Base-by-base conservation (phyloP, 2,329 filamentous ascomycete genomes). In the Cladosporium sp. region DNA sequence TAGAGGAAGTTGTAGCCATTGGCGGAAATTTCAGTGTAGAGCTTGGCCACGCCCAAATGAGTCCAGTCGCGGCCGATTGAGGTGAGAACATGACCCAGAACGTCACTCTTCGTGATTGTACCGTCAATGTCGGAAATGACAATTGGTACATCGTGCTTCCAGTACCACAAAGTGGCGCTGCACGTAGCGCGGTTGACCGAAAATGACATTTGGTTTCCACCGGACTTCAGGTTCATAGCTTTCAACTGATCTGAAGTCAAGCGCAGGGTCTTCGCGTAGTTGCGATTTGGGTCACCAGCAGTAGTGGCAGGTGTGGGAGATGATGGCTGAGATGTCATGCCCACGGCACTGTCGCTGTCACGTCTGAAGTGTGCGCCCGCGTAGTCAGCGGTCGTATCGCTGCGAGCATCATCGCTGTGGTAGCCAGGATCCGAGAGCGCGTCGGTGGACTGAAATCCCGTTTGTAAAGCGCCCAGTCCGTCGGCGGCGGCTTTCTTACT, bases 1-100 rank as follows among this genome's bases (percentile, higher is more conserved):
- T 98, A 98, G 80, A 98, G 90, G 64, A 98, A 94, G 68, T 98
- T 97, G 76, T 97, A 98, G 6, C 93, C 93, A 62, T 98, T 98
- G 60, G 86, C 84, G 1, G 84, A 83, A 59, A 98, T 98, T 59
- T 98, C 94, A 42, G 87, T 93, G 70, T 97, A 98, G 7, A 98
- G 78, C 72, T 98, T 98, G 18, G 93, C 94, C 19, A 98, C 92
- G 32, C 93, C 93, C 13, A 90, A 80, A 67, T 98, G 93, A 3
- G 93, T 98, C 93, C 93, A 98, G 69, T 98, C 93, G 41, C 93
- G 85, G 36, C 93, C 93, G 57, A 98, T 92, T 82, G 93, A 93
- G 73, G 92, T 97, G 48, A 97, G 72, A 38, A 98, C 88, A 63
- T 98, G 93, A 12, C 93, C 93, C 2, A 67, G 55, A 6, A 66